Percentiles rank a stretch among this genome's conserved stretches.
Evolutionary conservation across 2,329 filamentous ascomycete species (phyloP).

Genomic region (Acrocalymma vagum): DNA sequence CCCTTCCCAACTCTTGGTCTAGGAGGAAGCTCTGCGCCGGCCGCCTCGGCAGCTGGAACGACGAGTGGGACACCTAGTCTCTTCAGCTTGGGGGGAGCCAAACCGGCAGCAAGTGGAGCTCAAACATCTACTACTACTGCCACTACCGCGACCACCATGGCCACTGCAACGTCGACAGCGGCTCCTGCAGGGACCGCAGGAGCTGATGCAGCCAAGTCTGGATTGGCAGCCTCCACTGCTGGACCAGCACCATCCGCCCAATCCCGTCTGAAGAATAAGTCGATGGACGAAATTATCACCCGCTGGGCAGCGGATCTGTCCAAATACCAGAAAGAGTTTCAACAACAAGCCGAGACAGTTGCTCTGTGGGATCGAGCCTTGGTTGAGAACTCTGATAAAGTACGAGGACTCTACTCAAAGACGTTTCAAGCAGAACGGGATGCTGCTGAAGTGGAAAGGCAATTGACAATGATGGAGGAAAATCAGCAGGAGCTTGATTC

Average conservation of each 20-base stretch:
- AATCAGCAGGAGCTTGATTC: conserved; percentile 90
- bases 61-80: conserved; percentile 20
- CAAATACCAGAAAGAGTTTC: conserved; percentile 97
- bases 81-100: conserved; percentile 24
- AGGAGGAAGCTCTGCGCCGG: conserved; percentile 23
- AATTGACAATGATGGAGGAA: conserved; percentile 86
- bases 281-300: conserved; percentile 98
- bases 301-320: conserved; percentile 94
- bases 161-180: conserved; percentile 26
- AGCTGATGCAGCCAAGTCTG: conserved; percentile 39
- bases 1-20: conserved; percentile 27
- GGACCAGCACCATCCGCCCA: conserved; percentile 82
- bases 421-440: conserved; percentile 95
- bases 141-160: conserved; percentile 24
- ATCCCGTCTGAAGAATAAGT: conserved; percentile 95
- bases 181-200: conserved; percentile 23
- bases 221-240: conserved; percentile 75
- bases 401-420: conserved; percentile 89
- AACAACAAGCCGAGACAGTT: conserved; percentile 85
- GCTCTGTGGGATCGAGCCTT: conserved; percentile 91
- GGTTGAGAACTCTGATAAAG: conserved; percentile 93
- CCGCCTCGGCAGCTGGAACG: conserved; percentile 24
- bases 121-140: conserved; percentile 17
- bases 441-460: conserved; percentile 91
- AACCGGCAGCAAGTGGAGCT: conserved; percentile 28